Base-by-base conservation (phyloP, 768 basidiomycete genomes). In the Suillus placidus region DNA sequence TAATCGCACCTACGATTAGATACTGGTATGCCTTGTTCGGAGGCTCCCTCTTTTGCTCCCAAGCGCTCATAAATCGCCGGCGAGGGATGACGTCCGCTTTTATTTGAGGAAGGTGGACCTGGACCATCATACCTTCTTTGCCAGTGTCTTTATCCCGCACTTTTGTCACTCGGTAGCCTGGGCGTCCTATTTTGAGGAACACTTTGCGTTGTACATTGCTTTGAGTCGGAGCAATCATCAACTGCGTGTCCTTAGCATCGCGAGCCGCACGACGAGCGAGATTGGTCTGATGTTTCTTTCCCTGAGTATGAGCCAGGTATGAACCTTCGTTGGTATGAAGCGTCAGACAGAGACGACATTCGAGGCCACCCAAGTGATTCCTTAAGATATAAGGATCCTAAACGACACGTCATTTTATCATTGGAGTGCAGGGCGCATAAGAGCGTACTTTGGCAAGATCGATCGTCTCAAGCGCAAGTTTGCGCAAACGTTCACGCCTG, bases 261-360 rank as follows among this genome's bases (percentile, higher is more conserved):
- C 90, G 89, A n/a, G 97, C 97, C 0, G 97, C 97, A 70, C 97
- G 91, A 47, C 97, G 88, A 16, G 97, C 97, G 61, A 99, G 88
- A 76, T 99, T 99, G 6, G 97, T 99, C 77, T 99, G 97, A 76
- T 99, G 97, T 76, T 99, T 99, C 83, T 99, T 99, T 26, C 97
- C 97, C 81, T 99, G 97, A 0, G 97, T 99, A 72, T 99, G 97
- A 0, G 97, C 97, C 57, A 99, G 91, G 77, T 99, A 99, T 18
- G 96, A 97, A 23, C 97, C 97, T 80, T 99, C 97, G 72, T 99
- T 99, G n/a, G 97, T 98, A 80, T 99, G 97, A 14, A 99, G 86
- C 0, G 97, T 99, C 56, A 99, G 81, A 77, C 97, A 99, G 35
- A 99, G 86, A 72, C 97, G 94, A 82, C 97, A 99, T 87, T 99